A percentile compares a stretch with the other conserved stretches of the same genome.
phyloP scores from a whole-genome alignment of 2,329 filamentous ascomycete species.

The Alternaria triticina region DNA sequence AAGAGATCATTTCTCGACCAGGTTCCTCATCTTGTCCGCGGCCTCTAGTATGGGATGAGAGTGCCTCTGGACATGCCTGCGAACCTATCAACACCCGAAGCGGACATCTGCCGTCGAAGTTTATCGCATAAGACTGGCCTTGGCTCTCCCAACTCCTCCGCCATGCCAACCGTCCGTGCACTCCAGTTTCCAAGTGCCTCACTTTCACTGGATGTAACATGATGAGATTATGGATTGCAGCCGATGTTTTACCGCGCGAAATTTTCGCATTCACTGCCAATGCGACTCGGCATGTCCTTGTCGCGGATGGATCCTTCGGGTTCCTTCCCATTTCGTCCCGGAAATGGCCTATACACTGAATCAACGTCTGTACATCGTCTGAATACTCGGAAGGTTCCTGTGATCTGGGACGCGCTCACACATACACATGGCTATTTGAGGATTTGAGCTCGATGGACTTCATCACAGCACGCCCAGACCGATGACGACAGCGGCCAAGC shows the following conservation, averaged over 20 bases:
- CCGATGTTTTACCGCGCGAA: constrained; percentile 11
- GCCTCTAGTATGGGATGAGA: neutral
- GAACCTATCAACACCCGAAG: neutral
- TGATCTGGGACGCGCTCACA: neutral
- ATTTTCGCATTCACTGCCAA: constrained; percentile 3
- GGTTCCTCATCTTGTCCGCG: neutral
- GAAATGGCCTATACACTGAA: neutral
- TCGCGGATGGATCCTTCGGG: neutral
- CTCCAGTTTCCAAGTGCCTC: constrained; percentile 6
- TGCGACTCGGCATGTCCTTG: constrained; percentile 3
- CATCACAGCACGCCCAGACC: neutral
- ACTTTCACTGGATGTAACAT: constrained; percentile 8
- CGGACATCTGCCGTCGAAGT: neutral
- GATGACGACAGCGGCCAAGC: constrained; percentile 8
- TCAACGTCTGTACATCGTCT: neutral
- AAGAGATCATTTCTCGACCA: neutral
- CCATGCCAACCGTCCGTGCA: neutral
- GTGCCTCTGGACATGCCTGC: neutral
- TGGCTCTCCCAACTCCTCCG: neutral
- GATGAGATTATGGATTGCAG: neutral
- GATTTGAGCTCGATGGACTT: neutral
- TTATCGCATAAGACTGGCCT: neutral
- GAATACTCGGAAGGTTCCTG: neutral
- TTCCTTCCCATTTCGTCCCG: neutral
- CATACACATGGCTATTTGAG: neutral